These are phyloP conservation scores for Myrica gale DNA, from an alignment of 306 rosid species.

Conservation along the genomic window DNA sequence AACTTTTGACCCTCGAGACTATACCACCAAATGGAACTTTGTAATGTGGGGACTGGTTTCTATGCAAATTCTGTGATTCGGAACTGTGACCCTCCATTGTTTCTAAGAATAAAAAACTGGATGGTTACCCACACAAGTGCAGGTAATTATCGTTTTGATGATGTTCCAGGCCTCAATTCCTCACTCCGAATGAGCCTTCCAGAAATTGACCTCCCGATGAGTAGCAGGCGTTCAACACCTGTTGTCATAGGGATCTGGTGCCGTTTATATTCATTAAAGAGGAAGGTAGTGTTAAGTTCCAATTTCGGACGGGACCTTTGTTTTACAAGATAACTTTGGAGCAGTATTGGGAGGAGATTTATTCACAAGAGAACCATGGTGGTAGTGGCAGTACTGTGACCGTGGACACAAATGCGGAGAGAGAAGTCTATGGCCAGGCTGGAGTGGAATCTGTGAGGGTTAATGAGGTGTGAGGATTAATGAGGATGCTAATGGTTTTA, in stretches of 20 bases:
- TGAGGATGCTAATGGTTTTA: neutral
- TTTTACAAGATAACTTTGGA: neutral
- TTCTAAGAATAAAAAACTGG: neutral
- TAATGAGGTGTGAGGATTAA: too few relatives aligned
- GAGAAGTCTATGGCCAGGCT: neutral
- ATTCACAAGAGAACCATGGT: neutral
- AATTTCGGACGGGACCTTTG: neutral
- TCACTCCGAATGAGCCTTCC: neutral
- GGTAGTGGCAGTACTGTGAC: neutral
- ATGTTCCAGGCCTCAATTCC: neutral
- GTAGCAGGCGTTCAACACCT: neutral
- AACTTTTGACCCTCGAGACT: neutral
- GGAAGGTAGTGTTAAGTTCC: neutral
- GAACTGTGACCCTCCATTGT: neutral
- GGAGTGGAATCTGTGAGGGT: neutral
- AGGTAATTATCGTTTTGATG: neutral
- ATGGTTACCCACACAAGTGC: too few relatives aligned
- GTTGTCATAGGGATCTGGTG: neutral
- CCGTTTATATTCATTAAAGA: neutral
- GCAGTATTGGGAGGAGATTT: slow-evolving; percentile 1
- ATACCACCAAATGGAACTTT: neutral
- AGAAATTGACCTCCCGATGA: neutral
- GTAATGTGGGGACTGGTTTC: too few relatives aligned
- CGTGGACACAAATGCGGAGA: neutral
- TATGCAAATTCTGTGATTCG: neutral